phyloP scores from a whole-genome alignment of 2,329 filamentous ascomycete genomes.

The Podosphaera xanthii region DNA sequence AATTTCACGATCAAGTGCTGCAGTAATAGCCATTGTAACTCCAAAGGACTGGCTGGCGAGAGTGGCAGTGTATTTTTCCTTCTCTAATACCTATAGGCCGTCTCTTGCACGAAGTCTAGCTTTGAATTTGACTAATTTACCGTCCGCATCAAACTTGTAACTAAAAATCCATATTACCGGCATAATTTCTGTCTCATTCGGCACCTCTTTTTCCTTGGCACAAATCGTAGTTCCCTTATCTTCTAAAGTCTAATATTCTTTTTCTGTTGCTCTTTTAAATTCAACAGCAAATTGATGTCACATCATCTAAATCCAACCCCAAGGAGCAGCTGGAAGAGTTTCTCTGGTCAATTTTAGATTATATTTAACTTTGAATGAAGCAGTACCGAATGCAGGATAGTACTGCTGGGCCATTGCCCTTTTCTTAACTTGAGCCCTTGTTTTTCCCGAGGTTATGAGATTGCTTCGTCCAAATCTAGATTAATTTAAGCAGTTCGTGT shows the following conservation, averaged over 20 bases:
- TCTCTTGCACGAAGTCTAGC: constrained; percentile 9
- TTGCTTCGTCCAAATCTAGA: no score
- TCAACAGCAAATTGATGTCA: no score
- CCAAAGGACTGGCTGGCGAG: background rate
- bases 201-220: background rate
- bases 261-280: background rate
- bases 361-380: no score
- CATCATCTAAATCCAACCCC: no score
- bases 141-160: background rate
- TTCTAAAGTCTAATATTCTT: background rate
- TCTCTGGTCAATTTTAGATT: no score
- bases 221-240: background rate
- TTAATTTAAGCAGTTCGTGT: no score
- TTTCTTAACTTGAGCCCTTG: no score
- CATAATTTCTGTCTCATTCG: background rate
- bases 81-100: constrained; percentile 4
- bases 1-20: background rate
- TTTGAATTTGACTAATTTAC: constrained; percentile 2
- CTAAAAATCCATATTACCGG: background rate
- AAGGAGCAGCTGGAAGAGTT: no score
- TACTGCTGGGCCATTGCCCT: no score
- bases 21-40: background rate
- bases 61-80: background rate
- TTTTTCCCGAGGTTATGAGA: no score
- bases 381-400: no score